phyloP scores from a whole-genome alignment of 805 yeast species.

The Kluyveromyces aestuarii region DNA sequence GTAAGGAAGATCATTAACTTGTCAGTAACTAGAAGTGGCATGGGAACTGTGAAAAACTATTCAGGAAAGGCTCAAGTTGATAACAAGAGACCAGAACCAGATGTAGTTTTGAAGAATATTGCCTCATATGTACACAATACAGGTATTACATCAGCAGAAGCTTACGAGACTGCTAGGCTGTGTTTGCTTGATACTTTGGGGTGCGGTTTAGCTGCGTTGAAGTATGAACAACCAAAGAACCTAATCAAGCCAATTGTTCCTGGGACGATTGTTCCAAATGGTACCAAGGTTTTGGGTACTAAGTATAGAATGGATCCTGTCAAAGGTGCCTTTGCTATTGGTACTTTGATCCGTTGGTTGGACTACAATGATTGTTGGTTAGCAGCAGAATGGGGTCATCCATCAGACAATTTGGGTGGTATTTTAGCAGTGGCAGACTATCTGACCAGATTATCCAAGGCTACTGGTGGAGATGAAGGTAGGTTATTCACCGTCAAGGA shows the following conservation, averaged over 20 bases:
- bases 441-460: slow-evolving; percentile 37
- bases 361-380: slow-evolving; percentile 59
- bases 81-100: slow-evolving; percentile 45
- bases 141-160: slow-evolving; percentile 37
- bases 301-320: slow-evolving; percentile 42
- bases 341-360: slow-evolving; percentile 50
- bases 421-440: slow-evolving; percentile 51
- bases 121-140: slow-evolving; percentile 42
- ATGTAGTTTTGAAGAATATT: slow-evolving; percentile 39
- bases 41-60: neutral
- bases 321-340: slow-evolving; percentile 49
- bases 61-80: slow-evolving; percentile 14
- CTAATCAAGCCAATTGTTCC: slow-evolving; percentile 51
- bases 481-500: slow-evolving; percentile 38
- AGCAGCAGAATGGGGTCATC: slow-evolving; percentile 67
- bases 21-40: neutral
- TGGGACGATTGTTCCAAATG: slow-evolving; percentile 45
- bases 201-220: slow-evolving; percentile 50
- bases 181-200: slow-evolving; percentile 52
- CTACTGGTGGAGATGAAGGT: slow-evolving; percentile 32
- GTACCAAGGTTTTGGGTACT: slow-evolving; percentile 49
- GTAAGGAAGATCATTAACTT: neutral
- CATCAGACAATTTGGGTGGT: slow-evolving; percentile 52
- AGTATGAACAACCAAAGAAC: slow-evolving; percentile 39
- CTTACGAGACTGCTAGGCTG: slow-evolving; percentile 44